Base-by-base conservation (phyloP, 2,329 filamentous ascomycete genomes). In the Fusarium xylarioides region DNA sequence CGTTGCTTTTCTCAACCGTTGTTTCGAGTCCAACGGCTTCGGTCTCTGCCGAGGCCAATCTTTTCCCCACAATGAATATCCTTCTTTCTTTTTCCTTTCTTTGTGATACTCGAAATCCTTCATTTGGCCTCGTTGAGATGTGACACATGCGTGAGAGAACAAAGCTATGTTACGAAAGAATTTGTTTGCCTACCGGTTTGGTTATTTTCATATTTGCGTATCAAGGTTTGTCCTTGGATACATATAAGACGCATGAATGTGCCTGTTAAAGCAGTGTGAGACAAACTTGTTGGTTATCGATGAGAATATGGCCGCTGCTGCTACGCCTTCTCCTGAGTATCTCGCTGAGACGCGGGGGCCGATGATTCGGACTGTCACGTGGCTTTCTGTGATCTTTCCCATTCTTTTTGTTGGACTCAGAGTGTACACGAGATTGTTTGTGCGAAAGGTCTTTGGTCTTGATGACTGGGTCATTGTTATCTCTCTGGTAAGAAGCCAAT, bases 381-480 rank as follows among this genome's bases (percentile, higher is more conserved):
- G 71, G 71, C 32, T 74, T 8, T 71, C 70, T 0, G 71, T 74
- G 1, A 37, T 63, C 5, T 32, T 73, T 8, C 71, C 71, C 1
- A 40, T 61, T 3, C 14, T 73, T 12, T 21, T 73, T 11, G 71
- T 73, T 11, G 30, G n/a, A 10, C 32, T 73, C 0, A 37, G 71
- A 16, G 49, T 55, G 9, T 73, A 73, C 9, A 73, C 71, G 0
- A 40, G 71, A 9, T 19, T 73, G 1, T 68, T 73, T 10, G 55
- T 73, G 4, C 66, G 71, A 4, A 74, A 74, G 21, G 71, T 73
- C 2, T 74, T 74, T 34, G 70, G 71, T 38, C 28, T 71, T 2
- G 71, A 73, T 52, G 71, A 73, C 58, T 73, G 63, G 62, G 43
- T 71, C 28, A 74, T 73, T 18, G 42, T 67, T 15, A 15, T 74